phyloP scores from a whole-genome alignment of 129 eudicot species.

The Deinandra increscens region DNA sequence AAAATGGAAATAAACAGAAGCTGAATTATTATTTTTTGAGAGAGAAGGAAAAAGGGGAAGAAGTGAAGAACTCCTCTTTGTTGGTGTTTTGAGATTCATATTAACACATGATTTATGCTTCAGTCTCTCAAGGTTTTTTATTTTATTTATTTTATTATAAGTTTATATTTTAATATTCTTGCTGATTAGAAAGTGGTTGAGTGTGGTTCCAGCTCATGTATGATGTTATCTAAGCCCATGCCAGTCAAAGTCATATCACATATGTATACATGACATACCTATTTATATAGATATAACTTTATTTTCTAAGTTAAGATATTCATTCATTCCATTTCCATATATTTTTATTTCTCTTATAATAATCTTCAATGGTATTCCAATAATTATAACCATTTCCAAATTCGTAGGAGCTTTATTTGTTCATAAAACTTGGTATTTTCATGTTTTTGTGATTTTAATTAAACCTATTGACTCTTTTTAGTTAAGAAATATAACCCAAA shows the following conservation, averaged over 20 bases:
- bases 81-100: slow-evolving; percentile 35
- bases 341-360: not conserved
- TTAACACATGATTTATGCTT: slow-evolving; percentile 46
- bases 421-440: too few species aligned
- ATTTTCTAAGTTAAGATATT: slow-evolving; percentile 2
- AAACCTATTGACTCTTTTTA: too few species aligned
- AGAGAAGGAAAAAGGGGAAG: slow-evolving; percentile 1
- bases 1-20: slow-evolving; percentile 28
- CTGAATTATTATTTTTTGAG: slow-evolving; percentile 13
- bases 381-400: not conserved
- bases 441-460: too few species aligned
- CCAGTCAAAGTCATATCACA: slow-evolving; percentile 45
- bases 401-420: not conserved
- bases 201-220: slow-evolving; percentile 96
- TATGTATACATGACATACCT: slow-evolving; percentile 34
- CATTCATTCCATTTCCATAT: slow-evolving; percentile 4
- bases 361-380: not conserved
- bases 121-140: slow-evolving; percentile 30
- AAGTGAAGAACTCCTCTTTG: slow-evolving; percentile 9
- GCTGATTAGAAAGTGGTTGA: slow-evolving; percentile 60
- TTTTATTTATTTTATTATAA: not conserved
- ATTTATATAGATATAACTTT: not conserved
- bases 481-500: too few species aligned
- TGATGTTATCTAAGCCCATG: slow-evolving; percentile 56
- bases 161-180: slow-evolving; percentile 24